Base-by-base conservation (phyloP, 2,329 filamentous ascomycete genomes). In the Amylocarpus encephaloides region DNA sequence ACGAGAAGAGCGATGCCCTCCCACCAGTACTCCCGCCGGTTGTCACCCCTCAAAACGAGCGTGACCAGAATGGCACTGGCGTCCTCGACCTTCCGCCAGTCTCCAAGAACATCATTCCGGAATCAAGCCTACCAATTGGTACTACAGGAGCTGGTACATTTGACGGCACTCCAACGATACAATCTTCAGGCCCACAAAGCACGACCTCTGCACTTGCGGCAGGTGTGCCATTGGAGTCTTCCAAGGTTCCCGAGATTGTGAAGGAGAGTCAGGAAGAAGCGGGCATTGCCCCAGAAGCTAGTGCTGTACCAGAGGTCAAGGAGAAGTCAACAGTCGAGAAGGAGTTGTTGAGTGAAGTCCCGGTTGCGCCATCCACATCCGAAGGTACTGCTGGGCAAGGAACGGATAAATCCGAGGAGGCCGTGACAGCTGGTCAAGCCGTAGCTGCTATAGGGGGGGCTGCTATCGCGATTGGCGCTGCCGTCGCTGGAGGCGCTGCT, bases 121-220 rank as follows among this genome's bases (percentile, higher is more conserved):
- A 94, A 70, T 92, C 88, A 6, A 88, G 85, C 67, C 75, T 93
- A 56, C 86, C 87, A 11, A 84, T 90, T 47, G 60, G 64, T 32
- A 64, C 66, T 47, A 62, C 62, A 51, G 66, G 65, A 26, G 70
- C 72, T 49, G 72, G 70, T 43, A 70, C 71, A 46, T 76, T 82
- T 59, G 77, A 73, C 60, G 77, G 74, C n/a, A 73, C 72, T 43
- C 66, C 59, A 61, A 71, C 59, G 59, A 80, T 69, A 59, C 71
- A 66, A 68, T 84, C 72, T 7, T 70, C 70, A 9, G 76, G 70
- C 12, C 74, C 77, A 1, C 65, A 62, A 41, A 67, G 69, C 47
- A 71, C 70, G 7, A 73, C 70, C 39, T 67, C 70, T 51, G 60
- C 65, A 18, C 60, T 71, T 48, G 70, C 69, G 16, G 68, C 70